Percentiles rank a stretch among this genome's conserved stretches.
Evolutionary conservation across 1,284 basidiomycete genomes (phyloP).

Genomic region (Puccinia coronata): DNA sequence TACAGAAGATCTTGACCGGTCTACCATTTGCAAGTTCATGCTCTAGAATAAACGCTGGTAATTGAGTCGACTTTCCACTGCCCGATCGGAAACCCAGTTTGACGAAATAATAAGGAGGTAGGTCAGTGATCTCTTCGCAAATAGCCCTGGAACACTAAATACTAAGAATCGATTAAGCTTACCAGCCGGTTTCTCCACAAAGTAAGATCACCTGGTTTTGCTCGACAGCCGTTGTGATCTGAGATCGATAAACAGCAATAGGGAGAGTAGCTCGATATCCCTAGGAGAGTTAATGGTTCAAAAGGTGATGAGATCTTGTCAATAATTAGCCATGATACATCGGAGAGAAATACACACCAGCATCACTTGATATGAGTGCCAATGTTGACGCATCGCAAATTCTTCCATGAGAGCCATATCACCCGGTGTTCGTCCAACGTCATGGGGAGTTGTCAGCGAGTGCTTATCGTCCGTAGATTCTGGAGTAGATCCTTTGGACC

Average conservation of each 20-base stretch:
- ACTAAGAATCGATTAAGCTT: constrained; percentile 51
- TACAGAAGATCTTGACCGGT: constrained; percentile 90
- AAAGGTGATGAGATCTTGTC: constrained; percentile 48
- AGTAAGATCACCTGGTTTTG: constrained; percentile 85
- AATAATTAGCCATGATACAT: neutral
- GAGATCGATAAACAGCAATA: constrained; percentile 78
- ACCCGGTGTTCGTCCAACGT: neutral
- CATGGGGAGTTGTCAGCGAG: neutral
- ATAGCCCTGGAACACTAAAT: neutral
- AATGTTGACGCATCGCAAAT: constrained; percentile 68
- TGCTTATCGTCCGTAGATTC: constrained; percentile 4
- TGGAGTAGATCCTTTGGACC: constrained; percentile 6
- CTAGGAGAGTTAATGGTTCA: constrained; percentile 59
- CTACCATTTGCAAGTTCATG: constrained; percentile 78
- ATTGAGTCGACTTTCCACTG: constrained; percentile 96
- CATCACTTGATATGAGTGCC: constrained; percentile 79
- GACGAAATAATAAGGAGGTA: neutral
- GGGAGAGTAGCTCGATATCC: constrained; percentile 75
- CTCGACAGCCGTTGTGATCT: constrained; percentile 74
- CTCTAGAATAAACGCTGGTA: constrained; percentile 92
- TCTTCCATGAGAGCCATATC: constrained; percentile 56
- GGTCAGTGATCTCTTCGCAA: neutral
- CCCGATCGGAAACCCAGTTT: neutral
- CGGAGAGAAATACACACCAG: constrained; percentile 63
- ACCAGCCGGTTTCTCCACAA: constrained; percentile 98